These are phyloP conservation scores for Amanita phalloides DNA, from an alignment of 768 basidiomycete species.

Conservation along the genomic window DNA sequence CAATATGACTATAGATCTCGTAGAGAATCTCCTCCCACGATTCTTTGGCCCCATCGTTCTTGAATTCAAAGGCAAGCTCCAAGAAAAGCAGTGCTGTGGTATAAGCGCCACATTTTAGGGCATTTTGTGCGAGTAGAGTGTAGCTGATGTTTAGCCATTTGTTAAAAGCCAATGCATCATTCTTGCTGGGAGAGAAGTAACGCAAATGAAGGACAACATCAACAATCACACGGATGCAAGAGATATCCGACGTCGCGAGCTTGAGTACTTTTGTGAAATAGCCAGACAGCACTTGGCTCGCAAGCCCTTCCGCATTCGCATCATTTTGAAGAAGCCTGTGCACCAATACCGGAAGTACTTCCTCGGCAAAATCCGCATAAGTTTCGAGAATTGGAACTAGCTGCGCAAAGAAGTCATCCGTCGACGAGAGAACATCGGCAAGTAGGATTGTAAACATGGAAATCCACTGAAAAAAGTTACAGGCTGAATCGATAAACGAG, in stretches of 20 bases:
- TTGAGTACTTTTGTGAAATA: slow-evolving; percentile 52
- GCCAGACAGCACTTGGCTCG: slow-evolving; percentile 27
- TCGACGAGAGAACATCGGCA: slow-evolving; percentile 41
- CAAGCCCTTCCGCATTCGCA: slow-evolving; percentile 9
- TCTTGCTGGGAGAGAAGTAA: slow-evolving; percentile 36
- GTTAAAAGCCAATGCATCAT: slow-evolving; percentile 42
- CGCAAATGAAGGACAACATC: slow-evolving; percentile 76
- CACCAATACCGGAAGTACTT: slow-evolving; percentile 66
- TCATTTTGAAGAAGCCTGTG: slow-evolving; percentile 46
- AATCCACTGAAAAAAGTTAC: slow-evolving; percentile 56
- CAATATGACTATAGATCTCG: slow-evolving; percentile 89
- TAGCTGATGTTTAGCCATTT: slow-evolving; percentile 79
- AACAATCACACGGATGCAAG: slow-evolving; percentile 52
- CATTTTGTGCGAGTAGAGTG: slow-evolving; percentile 56
- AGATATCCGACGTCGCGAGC: slow-evolving; percentile 22
- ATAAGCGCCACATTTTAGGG: slow-evolving; percentile 72
- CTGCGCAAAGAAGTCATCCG: slow-evolving; percentile 58
- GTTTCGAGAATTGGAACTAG: slow-evolving; percentile 46
- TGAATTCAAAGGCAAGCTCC: slow-evolving; percentile 60
- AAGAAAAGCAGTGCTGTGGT: slow-evolving; percentile 86
- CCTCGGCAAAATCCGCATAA: slow-evolving; percentile 48
- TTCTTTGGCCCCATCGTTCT: slow-evolving; percentile 15
- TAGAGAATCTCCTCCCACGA: slow-evolving; percentile 66
- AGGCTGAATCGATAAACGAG: slow-evolving; percentile 25
- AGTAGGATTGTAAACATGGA: slow-evolving; percentile 44